Conservation (phyloP, 2,329 filamentous ascomycete genomes). For the Mycosphaerella sp. region DNA sequence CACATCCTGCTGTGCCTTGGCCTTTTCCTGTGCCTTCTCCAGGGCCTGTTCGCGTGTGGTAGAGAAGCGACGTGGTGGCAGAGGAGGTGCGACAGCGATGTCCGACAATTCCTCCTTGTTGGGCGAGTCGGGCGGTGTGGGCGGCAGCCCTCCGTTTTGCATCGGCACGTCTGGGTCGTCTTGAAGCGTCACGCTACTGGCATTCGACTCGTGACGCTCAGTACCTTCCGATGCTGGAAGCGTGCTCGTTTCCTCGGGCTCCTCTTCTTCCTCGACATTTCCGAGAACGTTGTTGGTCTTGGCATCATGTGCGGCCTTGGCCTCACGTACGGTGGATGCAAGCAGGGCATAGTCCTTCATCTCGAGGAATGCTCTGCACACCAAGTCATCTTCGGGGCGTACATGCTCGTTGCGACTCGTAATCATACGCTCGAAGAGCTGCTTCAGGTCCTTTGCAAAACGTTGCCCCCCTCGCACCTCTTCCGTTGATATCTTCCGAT, state of each 20-base stretch:
- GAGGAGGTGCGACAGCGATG: slow-evolving; percentile 43
- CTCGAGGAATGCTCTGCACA: slow-evolving; percentile 32
- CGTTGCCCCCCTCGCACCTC: slow-evolving; percentile 34
- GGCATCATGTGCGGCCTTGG: slow-evolving; percentile 9
- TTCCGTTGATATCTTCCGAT: slow-evolving; percentile 49
- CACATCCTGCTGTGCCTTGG: slow-evolving; percentile 75
- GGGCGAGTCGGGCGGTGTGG: slow-evolving; percentile 31
- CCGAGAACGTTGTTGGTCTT: background rate
- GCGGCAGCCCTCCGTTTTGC: slow-evolving; percentile 20
- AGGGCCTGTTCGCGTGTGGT: slow-evolving; percentile 30
- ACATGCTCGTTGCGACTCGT: slow-evolving; percentile 26
- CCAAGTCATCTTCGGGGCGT: slow-evolving; percentile 32
- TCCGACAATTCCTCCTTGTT: slow-evolving; percentile 33
- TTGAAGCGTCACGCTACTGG: slow-evolving; percentile 27
- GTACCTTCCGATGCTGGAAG: background rate
- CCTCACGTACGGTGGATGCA: slow-evolving; percentile 13
- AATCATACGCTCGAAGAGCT: slow-evolving; percentile 36
- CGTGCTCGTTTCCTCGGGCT: background rate
- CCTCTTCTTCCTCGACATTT: background rate
- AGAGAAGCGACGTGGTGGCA: slow-evolving; percentile 39
- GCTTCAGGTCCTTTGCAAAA: slow-evolving; percentile 32
- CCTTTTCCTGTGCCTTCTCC: slow-evolving; percentile 51
- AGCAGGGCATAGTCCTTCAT: slow-evolving; percentile 26
- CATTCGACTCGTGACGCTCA: slow-evolving; percentile 15
- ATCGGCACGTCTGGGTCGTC: slow-evolving; percentile 22